Evolutionary conservation across 192 early-diverging fungal genomes (phyloP), one percentile per base, ranked within the genome.

Genomic region (Coemansia sp.): DNA sequence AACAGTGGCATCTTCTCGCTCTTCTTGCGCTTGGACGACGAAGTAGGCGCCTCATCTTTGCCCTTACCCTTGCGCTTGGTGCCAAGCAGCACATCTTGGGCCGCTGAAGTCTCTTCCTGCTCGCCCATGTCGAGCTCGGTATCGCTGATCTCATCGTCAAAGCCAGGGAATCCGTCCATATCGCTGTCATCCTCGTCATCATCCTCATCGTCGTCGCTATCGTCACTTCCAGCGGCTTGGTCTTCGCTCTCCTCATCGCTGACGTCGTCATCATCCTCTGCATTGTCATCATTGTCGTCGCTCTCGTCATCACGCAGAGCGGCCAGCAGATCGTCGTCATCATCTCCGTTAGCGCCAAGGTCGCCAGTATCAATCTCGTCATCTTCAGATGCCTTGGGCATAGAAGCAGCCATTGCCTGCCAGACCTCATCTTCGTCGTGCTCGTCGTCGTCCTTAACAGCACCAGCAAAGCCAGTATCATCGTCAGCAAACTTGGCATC

Each of bases 391-490:
- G 48, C 68, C 31, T 69, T 73, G 32, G 90, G 89, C 77, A 90
- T 86, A 58, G 85, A 87, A 32, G 77, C 70, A 41, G 87, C 86
- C 92, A 98, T 98, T 8, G 94, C 96, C 29, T 87, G 71, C 94
- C 94, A 95, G 29, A 95, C 85, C 79, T 95, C 92, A 25, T 95
- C 95, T 61, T 97, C 95, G 27, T 85, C 90, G 48, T 89, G 32
- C 41, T 87, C 87, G 11, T 70, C 72, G 29, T 67, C 72, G 9
- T 84, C 84, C 63, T 76, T 68, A 23, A 74, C 55, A 0, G 76
- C 76, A 29, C 58, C 68, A 34, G 80, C 74, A 62, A 83, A 77
- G 41, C 80, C 80, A 58, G 80, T 77, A 15, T 73, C 77, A 23
- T 75, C 80, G 19, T 85, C 78, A 31, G 82, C 85, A 66, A 79